A percentile compares a stretch with the other conserved stretches of the same genome.
Conservation (phyloP, 768 basidiomycete genomes). For the Inosperma sp. region DNA sequence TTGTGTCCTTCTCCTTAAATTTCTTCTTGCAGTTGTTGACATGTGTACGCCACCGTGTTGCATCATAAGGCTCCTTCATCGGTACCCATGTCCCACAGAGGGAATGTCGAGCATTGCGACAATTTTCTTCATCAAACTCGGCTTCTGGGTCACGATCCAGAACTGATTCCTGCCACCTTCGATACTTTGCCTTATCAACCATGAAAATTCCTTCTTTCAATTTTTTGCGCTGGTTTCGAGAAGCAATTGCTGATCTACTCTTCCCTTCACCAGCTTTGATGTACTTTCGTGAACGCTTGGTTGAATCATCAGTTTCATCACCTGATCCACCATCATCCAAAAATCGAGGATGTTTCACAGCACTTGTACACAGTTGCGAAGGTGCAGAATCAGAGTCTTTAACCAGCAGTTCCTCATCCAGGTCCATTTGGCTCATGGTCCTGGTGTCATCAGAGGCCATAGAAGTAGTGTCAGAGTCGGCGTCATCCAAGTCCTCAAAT, state of each 20-base stretch:
- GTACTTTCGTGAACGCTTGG: background rate
- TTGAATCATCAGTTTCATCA: background rate
- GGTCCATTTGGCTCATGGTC: background rate
- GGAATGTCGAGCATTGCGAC: background rate
- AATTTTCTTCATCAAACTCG: background rate
- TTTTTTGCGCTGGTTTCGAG: background rate
- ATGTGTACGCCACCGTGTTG: background rate
- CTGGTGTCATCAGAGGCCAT: background rate
- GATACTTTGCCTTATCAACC: background rate
- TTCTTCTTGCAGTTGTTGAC: background rate
- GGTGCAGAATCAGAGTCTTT: background rate
- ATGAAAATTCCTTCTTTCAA: background rate
- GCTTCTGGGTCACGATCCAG: background rate
- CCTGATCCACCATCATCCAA: background rate
- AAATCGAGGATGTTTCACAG: background rate
- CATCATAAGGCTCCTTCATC: background rate
- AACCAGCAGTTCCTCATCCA: background rate
- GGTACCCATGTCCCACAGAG: background rate
- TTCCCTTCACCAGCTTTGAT: no score
- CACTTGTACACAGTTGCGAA: background rate
- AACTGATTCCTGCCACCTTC: background rate
- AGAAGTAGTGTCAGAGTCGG: background rate
- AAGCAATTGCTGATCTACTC: background rate
- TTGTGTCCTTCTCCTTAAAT: background rate
- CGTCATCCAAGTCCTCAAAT: background rate